phyloP scores from a whole-genome alignment of 768 basidiomycete species.

The Atractiella rhizophila region DNA sequence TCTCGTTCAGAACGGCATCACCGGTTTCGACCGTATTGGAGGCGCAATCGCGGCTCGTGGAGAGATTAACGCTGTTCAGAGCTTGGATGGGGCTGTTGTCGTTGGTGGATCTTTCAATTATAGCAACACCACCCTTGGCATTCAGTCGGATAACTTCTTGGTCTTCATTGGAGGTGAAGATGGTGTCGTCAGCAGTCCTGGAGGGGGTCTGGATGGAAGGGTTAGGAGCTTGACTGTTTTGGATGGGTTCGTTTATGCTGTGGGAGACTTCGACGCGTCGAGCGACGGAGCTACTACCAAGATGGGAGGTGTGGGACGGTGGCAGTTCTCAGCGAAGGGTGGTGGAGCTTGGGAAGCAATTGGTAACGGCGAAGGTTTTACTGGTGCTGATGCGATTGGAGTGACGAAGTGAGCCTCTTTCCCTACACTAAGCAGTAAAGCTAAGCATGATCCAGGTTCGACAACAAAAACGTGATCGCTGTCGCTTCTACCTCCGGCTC shows the following conservation, averaged over 20 bases:
- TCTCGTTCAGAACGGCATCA: conserved; percentile 9
- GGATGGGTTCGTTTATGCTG: conserved; percentile 39
- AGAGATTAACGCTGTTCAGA: not conserved
- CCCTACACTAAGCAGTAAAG: no score
- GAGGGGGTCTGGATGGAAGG: conserved; percentile 51
- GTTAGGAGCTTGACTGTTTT: conserved; percentile 40
- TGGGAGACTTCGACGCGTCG: conserved; percentile 65
- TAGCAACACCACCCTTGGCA: conserved; percentile 26
- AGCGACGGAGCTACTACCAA: conserved; percentile 42
- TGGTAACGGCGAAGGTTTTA: no score
- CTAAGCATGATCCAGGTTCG: no score
- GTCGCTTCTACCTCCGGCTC: no score
- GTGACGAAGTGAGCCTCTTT: no score
- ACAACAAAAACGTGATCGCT: no score
- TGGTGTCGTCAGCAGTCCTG: conserved; percentile 28
- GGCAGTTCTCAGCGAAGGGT: no score
- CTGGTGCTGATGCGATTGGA: no score
- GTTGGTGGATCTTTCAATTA: conserved; percentile 47
- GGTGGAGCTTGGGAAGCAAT: no score
- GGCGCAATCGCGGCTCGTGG: conserved; percentile 7
- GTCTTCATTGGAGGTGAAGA: conserved; percentile 35
- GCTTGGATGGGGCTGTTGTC: not conserved
- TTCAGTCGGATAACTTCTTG: conserved; percentile 38
- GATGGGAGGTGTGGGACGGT: conserved; percentile 23
- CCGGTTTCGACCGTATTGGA: conserved; percentile 12